phyloP scores from a whole-genome alignment of 192 early-diverging fungal species.

The Coemansia nantahalensis region DNA sequence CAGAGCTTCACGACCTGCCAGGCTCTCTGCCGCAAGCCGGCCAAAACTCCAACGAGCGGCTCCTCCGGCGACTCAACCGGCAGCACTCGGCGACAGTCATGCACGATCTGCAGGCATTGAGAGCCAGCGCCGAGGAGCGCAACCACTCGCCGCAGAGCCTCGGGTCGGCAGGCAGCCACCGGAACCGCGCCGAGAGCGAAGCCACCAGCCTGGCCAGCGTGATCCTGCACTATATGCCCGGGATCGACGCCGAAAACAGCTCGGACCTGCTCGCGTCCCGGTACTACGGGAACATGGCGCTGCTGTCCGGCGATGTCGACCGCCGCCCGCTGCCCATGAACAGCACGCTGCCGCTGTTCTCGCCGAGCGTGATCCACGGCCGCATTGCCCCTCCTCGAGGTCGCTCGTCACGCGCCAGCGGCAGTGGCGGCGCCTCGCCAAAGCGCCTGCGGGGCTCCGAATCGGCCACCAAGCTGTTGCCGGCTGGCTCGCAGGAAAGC shows the following conservation, averaged over 20 bases:
- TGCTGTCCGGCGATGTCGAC: slow-evolving; percentile 17
- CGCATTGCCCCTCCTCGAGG: slow-evolving; percentile 8
- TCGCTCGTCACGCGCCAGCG: slow-evolving; percentile 25
- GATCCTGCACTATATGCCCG: slow-evolving; percentile 44
- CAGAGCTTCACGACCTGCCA: no score
- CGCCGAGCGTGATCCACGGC: slow-evolving; percentile 39
- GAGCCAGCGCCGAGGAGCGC: background rate
- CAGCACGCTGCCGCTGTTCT: slow-evolving; percentile 50
- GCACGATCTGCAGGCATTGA: no score
- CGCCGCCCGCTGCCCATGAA: slow-evolving; percentile 45
- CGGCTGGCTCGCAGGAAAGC: no score
- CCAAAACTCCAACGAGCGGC: no score
- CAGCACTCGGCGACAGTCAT: no score
- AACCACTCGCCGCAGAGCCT: slow-evolving; percentile 4
- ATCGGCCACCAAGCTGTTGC: no score
- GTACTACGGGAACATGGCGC: slow-evolving; percentile 49
- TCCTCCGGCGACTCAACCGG: no score
- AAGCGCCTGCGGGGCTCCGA: background rate
- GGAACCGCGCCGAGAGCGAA: slow-evolving; percentile 9
- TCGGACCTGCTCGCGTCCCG: slow-evolving; percentile 29
- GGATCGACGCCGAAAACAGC: slow-evolving; percentile 23
- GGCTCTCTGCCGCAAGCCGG: no score
- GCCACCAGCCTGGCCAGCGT: slow-evolving; percentile 16
- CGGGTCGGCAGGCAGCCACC: slow-evolving; percentile 5
- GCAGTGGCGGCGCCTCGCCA: slow-evolving; percentile 22